Conservation (phyloP, 2,329 filamentous ascomycete genomes). For the Elsinoe arachidis region DNA sequence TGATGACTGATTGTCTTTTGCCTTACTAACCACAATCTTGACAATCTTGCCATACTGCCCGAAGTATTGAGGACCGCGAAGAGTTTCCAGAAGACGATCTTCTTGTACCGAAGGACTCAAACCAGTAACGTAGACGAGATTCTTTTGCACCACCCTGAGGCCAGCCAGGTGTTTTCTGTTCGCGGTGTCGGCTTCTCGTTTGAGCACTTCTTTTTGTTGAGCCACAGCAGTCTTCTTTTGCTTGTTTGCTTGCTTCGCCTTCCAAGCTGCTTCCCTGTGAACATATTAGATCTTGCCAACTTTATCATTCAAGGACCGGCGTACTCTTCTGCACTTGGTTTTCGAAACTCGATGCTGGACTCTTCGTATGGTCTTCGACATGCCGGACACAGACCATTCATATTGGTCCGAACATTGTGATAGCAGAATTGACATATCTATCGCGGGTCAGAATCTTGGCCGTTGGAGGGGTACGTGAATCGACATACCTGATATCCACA, state of each 20-base stretch:
- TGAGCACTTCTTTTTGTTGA: slow-evolving; percentile 90
- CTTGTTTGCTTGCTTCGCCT: slow-evolving; percentile 66
- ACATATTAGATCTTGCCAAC: not conserved
- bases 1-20: slow-evolving; percentile 77
- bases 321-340: slow-evolving; percentile 90
- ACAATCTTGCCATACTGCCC: slow-evolving; percentile 97
- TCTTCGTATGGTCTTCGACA: slow-evolving; percentile 94
- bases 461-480: slow-evolving; percentile 1
- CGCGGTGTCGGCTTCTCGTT: slow-evolving; percentile 89
- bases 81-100: slow-evolving; percentile 80
- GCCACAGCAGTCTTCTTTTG: slow-evolving; percentile 87
- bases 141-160: slow-evolving; percentile 94
- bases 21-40: slow-evolving; percentile 97
- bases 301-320: slow-evolving; percentile 29
- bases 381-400: slow-evolving; percentile 96
- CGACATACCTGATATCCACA: slow-evolving; percentile 86
- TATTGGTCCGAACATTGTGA: slow-evolving; percentile 97
- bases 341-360: slow-evolving; percentile 93
- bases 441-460: not conserved
- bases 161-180: slow-evolving; percentile 94
- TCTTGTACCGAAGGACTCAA: slow-evolving; percentile 86
- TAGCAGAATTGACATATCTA: slow-evolving; percentile 99
- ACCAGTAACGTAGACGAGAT: slow-evolving; percentile 95
- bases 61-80: slow-evolving; percentile 88
- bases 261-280: slow-evolving; percentile 42